Evolutionary conservation across 2,329 filamentous ascomycete species (phyloP).

Genomic region (Ophiostoma quercus): DNA sequence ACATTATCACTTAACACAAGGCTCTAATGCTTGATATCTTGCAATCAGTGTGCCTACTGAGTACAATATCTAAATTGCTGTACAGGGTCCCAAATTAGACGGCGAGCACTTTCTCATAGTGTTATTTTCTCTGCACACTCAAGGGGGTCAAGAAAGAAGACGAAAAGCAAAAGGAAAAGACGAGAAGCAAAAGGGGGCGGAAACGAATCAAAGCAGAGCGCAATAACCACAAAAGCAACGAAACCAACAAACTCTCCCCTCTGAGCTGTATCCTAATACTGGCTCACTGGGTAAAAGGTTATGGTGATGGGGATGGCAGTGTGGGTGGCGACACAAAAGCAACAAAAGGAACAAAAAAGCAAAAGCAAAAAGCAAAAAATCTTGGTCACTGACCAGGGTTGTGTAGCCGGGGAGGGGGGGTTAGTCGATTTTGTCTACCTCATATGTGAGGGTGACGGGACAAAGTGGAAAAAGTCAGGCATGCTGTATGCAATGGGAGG

Average conservation of each 20-base stretch:
- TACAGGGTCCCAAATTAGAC: background rate
- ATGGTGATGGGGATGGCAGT: slow-evolving; percentile 9
- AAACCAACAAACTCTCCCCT: background rate
- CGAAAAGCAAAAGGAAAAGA: background rate
- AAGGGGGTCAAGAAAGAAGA: background rate
- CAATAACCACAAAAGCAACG: background rate
- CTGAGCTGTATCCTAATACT: too few species aligned
- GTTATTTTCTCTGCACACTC: background rate
- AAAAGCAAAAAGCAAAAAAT: background rate
- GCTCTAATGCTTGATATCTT: background rate
- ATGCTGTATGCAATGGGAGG: background rate
- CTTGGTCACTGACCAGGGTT: slow-evolving; percentile 2
- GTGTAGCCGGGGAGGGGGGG: slow-evolving; percentile 6
- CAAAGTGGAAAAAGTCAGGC: background rate
- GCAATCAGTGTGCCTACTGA: background rate
- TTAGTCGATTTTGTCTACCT: too few species aligned
- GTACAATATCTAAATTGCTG: background rate
- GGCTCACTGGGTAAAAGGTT: background rate
- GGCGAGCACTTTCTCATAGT: background rate
- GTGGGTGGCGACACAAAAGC: slow-evolving; percentile 5
- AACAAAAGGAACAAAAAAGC: background rate
- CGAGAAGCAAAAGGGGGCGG: background rate
- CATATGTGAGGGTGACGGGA: background rate
- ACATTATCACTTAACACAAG: too few species aligned
- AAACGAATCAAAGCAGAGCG: background rate